A percentile compares a stretch with the other conserved stretches of the same genome.
phyloP scores from a whole-genome alignment of 2,329 filamentous ascomycete genomes.

The Zarea fungicola region DNA sequence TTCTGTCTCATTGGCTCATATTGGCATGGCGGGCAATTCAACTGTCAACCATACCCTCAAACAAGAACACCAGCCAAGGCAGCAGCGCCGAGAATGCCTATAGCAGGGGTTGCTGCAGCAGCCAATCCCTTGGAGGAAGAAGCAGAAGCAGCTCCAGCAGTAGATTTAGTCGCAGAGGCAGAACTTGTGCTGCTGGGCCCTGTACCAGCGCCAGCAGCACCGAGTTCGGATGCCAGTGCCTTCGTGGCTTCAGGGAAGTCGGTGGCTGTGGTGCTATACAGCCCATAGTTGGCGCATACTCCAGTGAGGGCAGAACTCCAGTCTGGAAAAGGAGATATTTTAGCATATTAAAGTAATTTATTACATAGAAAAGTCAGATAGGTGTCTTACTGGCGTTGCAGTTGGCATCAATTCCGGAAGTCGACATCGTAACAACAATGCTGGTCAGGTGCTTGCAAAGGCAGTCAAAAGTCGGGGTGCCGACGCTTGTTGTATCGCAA shows the following conservation, averaged over 20 bases:
- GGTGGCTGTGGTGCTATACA: constrained; percentile 3
- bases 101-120: constrained; percentile 6
- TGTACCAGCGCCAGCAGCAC: neutral
- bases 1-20: no score
- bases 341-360: no score
- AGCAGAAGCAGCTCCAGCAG: constrained; percentile 4
- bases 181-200: neutral
- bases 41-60: neutral
- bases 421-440: neutral
- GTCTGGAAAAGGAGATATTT: neutral
- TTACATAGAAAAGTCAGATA: neutral
- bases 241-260: constrained; percentile 8
- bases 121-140: constrained; percentile 8
- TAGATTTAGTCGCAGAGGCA: constrained; percentile 1
- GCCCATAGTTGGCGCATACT: constrained; percentile 3
- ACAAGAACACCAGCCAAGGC: constrained; percentile 6
- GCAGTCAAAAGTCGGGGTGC: constrained; percentile 3
- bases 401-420: neutral
- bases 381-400: constrained; percentile 8
- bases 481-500: constrained; percentile 7
- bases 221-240: constrained; percentile 10
- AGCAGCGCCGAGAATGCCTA: constrained; percentile 9
- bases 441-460: constrained; percentile 10
- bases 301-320: neutral
- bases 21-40: no score